A percentile compares a stretch with the other conserved stretches of the same genome.
phyloP scores from a whole-genome alignment of 1,284 basidiomycete species.

The Ganoderma lucidum region DNA sequence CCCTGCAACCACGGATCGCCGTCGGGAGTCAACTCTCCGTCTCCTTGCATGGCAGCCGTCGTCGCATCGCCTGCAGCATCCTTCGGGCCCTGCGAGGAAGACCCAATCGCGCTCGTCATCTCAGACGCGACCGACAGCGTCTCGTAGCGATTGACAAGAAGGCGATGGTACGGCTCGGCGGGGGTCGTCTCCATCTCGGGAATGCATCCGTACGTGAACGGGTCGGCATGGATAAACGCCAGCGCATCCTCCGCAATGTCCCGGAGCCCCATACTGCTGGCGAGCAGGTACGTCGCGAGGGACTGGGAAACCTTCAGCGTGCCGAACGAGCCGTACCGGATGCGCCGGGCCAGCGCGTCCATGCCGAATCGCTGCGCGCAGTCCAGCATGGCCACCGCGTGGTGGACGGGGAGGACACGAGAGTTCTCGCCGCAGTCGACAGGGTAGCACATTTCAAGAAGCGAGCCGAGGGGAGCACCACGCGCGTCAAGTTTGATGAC shows the following conservation, averaged over 20 bases:
- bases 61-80: background rate
- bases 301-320: background rate
- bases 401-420: background rate
- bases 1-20: conserved; percentile 18
- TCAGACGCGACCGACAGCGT: conserved; percentile 8
- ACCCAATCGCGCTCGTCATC: conserved; percentile 3
- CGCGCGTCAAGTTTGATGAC: conserved; percentile 11
- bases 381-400: conserved; percentile 8
- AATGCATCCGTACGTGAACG: conserved; percentile 12
- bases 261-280: conserved; percentile 5
- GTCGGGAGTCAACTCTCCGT: background rate
- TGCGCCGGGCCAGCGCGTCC: background rate
- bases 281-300: conserved; percentile 14
- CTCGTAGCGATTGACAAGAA: conserved; percentile 12
- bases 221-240: conserved; percentile 11
- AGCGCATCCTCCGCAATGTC: conserved; percentile 15
- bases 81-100: background rate
- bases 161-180: conserved; percentile 13
- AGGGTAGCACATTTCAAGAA: conserved; percentile 20
- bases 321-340: conserved; percentile 8
- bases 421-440: background rate
- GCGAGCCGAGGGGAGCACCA: background rate
- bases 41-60: background rate
- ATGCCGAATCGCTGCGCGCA: conserved; percentile 12
- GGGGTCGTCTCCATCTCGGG: conserved; percentile 18